Percentiles rank a stretch among this genome's conserved stretches.
Conservation (phyloP, 768 basidiomycete genomes). For the Russula sp. region DNA sequence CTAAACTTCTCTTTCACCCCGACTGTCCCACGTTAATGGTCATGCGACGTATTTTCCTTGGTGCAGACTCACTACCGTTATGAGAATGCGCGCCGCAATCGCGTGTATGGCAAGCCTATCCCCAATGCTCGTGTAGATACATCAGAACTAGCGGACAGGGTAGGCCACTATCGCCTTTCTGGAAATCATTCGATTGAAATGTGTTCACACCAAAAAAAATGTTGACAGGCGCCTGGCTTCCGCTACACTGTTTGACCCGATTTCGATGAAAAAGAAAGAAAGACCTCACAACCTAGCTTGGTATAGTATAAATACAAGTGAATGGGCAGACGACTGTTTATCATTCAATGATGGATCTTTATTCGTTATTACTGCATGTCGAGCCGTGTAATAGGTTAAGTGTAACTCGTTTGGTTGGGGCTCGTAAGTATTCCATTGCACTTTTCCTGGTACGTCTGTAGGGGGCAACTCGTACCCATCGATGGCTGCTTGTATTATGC, state of each 20-base stretch:
- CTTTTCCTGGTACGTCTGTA: not conserved
- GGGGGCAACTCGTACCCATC: not conserved
- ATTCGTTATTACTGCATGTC: not conserved
- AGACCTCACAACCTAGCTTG: not conserved
- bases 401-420: not conserved
- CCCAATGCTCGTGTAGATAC: constrained; percentile 55
- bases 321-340: not conserved
- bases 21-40: not conserved
- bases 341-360: not conserved
- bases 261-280: not conserved
- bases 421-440: not conserved
- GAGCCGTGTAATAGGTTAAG: not conserved
- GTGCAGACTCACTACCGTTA: constrained; percentile 57
- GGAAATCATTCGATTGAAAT: not conserved
- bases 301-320: not conserved
- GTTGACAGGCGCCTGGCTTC: constrained; percentile 54
- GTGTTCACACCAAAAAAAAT: not conserved
- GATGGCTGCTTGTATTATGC: not conserved
- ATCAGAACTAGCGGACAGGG: constrained; percentile 63
- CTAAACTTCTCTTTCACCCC: not conserved
- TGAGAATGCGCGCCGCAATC: constrained; percentile 59
- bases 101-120: constrained; percentile 49
- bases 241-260: constrained; percentile 46
- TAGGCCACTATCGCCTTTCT: constrained; percentile 33
- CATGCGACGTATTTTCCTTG: not conserved